Base-by-base conservation (phyloP, 1,284 basidiomycete genomes). In the Neonothopanus nambi region DNA sequence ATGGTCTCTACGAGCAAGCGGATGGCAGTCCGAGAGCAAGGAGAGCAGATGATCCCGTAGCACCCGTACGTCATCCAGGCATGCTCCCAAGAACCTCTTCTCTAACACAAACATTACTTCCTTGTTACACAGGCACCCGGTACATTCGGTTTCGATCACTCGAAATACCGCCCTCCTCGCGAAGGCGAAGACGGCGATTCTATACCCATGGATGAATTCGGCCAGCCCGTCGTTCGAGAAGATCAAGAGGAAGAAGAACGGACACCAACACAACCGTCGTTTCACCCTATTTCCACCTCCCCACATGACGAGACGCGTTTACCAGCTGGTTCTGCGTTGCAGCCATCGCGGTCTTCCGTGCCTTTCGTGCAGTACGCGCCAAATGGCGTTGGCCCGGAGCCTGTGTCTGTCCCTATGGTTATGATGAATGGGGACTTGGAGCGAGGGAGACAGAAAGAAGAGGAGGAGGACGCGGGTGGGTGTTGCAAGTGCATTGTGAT, bases 91-190 rank as follows among this genome's bases (percentile, higher is more conserved):
- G n/a, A n/a, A n/a, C n/a, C n/a, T n/a, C n/a, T n/a, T n/a, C n/a
- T 48, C 33, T 41, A 21, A 37, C 17, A 48, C 41, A 20, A 42
- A 33, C 50, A 30, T 24, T 35, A 30, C 49, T 54, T 57, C 40
- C 36, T 57, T 48, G 50, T 59, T n/a, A n/a, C n/a, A n/a, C n/a
- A 90, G 88, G 89, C 88, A 21, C 87, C 89, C 15, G 89, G 89
- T n/a, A 91, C 88, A 36, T 91, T 91, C 65, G 88, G 85, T 0
- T 90, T 76, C 62, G 84, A 89, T 62, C 77, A 79, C 51, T 73
- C 80, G 11, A 90, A 89, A 66, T 81, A 82, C 61, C 79, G 83
- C 23, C 74, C 75, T 15, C 71, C 71, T 55, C 73, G 71, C 38
- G 61, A n/a, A n/a, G n/a, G n/a, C n/a, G n/a, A 66, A 23, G 68